Evolutionary conservation across 768 basidiomycete genomes (phyloP), one percentile per base, ranked within the genome.

Genomic region (Russula compacta): DNA sequence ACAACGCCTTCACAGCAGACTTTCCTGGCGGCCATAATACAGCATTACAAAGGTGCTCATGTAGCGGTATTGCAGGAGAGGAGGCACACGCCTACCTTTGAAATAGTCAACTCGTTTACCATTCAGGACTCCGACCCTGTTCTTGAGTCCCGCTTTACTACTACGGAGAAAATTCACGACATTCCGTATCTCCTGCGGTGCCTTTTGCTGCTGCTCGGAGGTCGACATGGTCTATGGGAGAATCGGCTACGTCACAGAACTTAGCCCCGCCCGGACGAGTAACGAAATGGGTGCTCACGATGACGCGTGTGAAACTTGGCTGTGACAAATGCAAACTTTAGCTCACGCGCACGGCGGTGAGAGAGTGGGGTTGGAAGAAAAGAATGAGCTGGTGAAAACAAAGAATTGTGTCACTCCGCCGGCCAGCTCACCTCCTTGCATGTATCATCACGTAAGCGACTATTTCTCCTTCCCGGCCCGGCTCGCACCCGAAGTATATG

Each of bases 101-200:
- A 98, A 99, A 76, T 98, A 99, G 73, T 98, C 95, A 54, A 95
- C 76, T 39, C 95, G 86, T 74, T 95, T 97, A 24, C 95, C 95
- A 67, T 92, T 92, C 69, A 98, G 75, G 9, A 94, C 88, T 21
- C 97, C 97, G 10, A 88, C 86, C 65, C 92, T 81, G 56, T 86
- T 81, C 77, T 97, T 98, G 68, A 98, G 84, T 2, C 92, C 92
- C 14, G 91, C 80, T 68, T 85, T 86, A 67, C 88, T 86, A 66
- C 89, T 86, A 48, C 97, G 84, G 53, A 99, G 77, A 70, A 90
- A 99, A 66, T 89, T 82, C 56, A 90, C 90, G 52, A 94, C 85
- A 68, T 85, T 87, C 67, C 85, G 84, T 53, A 92, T 75, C 54
- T 95, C 87, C 49, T 84, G 79, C 12, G 92, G 83, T 15, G 94